Percentiles rank a stretch among this genome's conserved stretches.
phyloP scores from a whole-genome alignment of 257 asterid genomes.

The Agastache rugosa region DNA sequence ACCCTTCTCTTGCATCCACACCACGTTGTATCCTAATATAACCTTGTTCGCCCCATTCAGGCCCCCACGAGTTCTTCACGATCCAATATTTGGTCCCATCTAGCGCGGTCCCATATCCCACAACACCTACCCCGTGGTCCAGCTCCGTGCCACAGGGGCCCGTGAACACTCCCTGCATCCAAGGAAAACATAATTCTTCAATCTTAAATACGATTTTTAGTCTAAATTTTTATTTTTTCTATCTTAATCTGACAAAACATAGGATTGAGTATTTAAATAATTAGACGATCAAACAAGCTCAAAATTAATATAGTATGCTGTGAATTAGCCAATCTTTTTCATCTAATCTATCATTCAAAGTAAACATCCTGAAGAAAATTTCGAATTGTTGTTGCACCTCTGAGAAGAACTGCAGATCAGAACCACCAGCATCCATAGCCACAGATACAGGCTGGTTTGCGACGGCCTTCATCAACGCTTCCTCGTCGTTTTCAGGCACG shows the following conservation, averaged over 20 bases:
- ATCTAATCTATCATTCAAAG: not conserved
- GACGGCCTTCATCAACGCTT: conserved; percentile 85
- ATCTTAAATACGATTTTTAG: not conserved
- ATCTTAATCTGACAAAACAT: too few species aligned
- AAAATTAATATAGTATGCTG: too few species aligned
- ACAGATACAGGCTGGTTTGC: conserved; percentile 86
- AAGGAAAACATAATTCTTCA: not conserved
- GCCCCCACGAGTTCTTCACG: conserved; percentile 80
- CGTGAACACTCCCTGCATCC: conserved; percentile 63
- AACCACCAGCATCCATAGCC: conserved; percentile 82
- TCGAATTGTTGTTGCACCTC: conserved; percentile 46
- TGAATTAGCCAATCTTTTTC: too few species aligned
- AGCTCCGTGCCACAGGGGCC: conserved; percentile 75
- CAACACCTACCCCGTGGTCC: conserved; percentile 77
- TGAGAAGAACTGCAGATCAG: conserved; percentile 75
- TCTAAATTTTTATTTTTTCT: not conserved
- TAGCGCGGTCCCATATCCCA: conserved; percentile 66
- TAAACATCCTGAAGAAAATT: not conserved
- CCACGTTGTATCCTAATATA: conserved; percentile 66
- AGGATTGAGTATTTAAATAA: too few species aligned
- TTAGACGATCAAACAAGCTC: too few species aligned
- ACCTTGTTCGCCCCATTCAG: conserved; percentile 77
- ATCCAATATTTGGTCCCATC: conserved; percentile 81
- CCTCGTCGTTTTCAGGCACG: conserved; percentile 74
- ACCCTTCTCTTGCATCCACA: conserved; percentile 52